Base-by-base conservation (phyloP, 2,329 filamentous ascomycete genomes). In the Neopestalotiopsis sp. region DNA sequence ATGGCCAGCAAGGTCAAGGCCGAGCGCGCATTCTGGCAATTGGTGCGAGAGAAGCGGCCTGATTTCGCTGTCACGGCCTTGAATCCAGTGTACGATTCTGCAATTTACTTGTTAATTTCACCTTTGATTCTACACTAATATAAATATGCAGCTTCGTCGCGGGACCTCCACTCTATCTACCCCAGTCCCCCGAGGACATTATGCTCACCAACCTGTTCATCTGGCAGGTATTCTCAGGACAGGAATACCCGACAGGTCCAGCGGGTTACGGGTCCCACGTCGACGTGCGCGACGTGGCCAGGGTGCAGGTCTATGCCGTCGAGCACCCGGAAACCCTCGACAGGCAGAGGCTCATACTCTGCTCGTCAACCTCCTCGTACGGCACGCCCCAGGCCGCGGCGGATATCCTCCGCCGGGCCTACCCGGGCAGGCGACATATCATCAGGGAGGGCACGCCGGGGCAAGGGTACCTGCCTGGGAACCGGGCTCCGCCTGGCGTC, bases 371-470 rank as follows among this genome's bases (percentile, higher is more conserved):
- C 12, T 12, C 14, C 20, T 32, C 9, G 20, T 65, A 38, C 34
- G 62, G 24, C 5, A 28, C n/a, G 7, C 38, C 62, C 3, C 62
- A 65, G 24, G 17, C 38, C 12, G 38, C 20, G 9, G 62, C 62
- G 12, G 62, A 65, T 28, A 65, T 65, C 38, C 40, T 65, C 3
- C 40, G 40, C 12, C 10, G 53, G 62, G 62, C 62, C 10, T 65
- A 65, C n/a, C 40, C 62, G 20, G 38, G 32, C 4, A 30, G 62
- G 20, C 28, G 40, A 13, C 10, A 56, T 13, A 56, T 65, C 1
- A 65, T 65, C 38, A 65, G 53, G 45, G 38, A 65, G 40, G 38
- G 62, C 5, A 65, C 62, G 12, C 17, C 38, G 38, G 62, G 62
- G 9, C 5, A 63, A 9, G 40, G 40, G n/a, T 65, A 32, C 53